Conservation (phyloP, 306 rosid genomes). For the Lotus japonicus region DNA sequence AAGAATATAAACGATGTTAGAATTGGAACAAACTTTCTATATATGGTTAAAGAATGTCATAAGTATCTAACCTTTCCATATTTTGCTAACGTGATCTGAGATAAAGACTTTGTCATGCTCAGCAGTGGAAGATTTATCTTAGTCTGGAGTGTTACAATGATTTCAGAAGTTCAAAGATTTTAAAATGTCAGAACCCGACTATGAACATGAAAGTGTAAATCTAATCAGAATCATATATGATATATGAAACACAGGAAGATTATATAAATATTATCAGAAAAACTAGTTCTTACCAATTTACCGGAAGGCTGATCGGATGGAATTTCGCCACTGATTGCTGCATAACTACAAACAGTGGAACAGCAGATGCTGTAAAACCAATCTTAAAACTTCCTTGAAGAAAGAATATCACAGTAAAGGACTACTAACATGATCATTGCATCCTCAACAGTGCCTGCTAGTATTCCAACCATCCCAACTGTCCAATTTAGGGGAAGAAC, state of each 20-base stretch:
- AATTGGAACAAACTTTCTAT: neutral
- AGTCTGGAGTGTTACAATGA: slow-evolving; percentile 48
- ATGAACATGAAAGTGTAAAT: neutral
- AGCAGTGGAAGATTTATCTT: slow-evolving; percentile 57
- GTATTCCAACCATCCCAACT: slow-evolving; percentile 93
- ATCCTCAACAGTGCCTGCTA: slow-evolving; percentile 78
- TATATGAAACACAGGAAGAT: neutral
- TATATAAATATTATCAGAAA: neutral
- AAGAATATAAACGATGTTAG: slow-evolving; percentile 24
- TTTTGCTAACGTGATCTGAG: slow-evolving; percentile 69
- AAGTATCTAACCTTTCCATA: slow-evolving; percentile 54
- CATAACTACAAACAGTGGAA: slow-evolving; percentile 51
- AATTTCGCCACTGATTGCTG: slow-evolving; percentile 61
- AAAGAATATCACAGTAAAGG: neutral
- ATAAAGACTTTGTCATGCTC: slow-evolving; percentile 43
- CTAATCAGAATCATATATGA: neutral
- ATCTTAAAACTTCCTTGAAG: slow-evolving; percentile 11
- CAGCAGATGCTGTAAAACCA: slow-evolving; percentile 12
- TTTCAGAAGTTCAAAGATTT: slow-evolving; percentile 7
- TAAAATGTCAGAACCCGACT: neutral
- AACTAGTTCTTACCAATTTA: slow-evolving; percentile 31
- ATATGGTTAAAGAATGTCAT: neutral
- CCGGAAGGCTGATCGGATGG: slow-evolving; percentile 27
- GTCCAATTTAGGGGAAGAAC: slow-evolving; percentile 96
- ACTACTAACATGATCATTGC: slow-evolving; percentile 65